Base-by-base conservation (phyloP, 2,329 filamentous ascomycete genomes). In the Chaetomium sp. region DNA sequence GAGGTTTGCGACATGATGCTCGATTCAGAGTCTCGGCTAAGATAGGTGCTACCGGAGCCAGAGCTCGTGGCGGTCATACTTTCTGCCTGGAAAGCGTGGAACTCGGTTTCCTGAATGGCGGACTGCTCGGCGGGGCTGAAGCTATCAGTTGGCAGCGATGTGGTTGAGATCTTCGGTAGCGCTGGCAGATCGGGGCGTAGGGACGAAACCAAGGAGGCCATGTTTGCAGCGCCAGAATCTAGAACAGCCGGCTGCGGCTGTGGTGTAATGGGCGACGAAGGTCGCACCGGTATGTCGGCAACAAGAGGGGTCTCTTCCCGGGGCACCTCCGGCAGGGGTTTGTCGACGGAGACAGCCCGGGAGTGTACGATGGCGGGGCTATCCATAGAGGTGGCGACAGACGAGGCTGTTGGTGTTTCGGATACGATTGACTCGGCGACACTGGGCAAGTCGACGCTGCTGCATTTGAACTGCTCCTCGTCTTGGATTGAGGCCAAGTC, bases 1-100 rank as follows among this genome's bases (percentile, higher is more conserved):
- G 91, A 96, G 0, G 84, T 85, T 66, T 87, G 86, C 1, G 92
- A 96, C 1, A 90, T 69, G 35, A 89, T 77, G 69, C 89, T 95
- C 48, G 82, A 81, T 66, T 91, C 89, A 0, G 91, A 96, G 64
- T 90, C 87, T 36, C 88, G 85, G 74, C 86, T 91, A 51, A 86
- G 76, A 64, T 87, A 91, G 3, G 89, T 91, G 68, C 85, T 89
- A 65, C 81, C 87, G 58, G 88, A 92, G 53, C 87, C 89, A 19
- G 85, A 84, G 67, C 87, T 91, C 2, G 87, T 90, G 6, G 85
- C 82, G 41, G 86, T 85, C 62, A 90, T 80, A 60, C 85, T 90
- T 59, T 88, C 87, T 45, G 81, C 81, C 35, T 81, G 78, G 56
- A 80, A 80, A 0, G 78, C 70, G 48, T 76, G 75, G 57, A 76